Conservation (phyloP, 148 eudicot genomes). For the Selenicereus undatus region DNA sequence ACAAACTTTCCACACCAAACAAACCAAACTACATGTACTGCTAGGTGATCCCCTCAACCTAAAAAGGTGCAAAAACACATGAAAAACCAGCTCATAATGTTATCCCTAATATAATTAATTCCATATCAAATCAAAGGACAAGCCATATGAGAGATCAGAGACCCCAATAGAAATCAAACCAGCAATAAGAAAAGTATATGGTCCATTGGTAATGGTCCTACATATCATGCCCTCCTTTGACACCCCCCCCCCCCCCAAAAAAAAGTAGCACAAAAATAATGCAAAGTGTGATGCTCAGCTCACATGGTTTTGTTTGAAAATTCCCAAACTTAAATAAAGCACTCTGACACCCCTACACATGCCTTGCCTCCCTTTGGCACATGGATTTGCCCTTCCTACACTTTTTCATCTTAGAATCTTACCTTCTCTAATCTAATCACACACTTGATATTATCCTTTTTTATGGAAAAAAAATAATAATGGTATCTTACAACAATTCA, state of each 20-base stretch:
- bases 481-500: slow-evolving; percentile 2
- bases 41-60: not conserved
- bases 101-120: not conserved
- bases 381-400: slow-evolving; percentile 12
- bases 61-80: slow-evolving; percentile 13
- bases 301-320: slow-evolving; percentile 17
- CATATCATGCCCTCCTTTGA: not conserved
- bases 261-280: slow-evolving; percentile 11
- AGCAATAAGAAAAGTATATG: not conserved
- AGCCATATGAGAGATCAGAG: not conserved
- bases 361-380: slow-evolving; percentile 23
- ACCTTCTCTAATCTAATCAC: slow-evolving; percentile 6
- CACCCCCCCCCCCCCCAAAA: not conserved
- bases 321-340: not conserved
- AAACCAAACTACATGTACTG: not conserved
- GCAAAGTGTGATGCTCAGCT: slow-evolving; percentile 14
- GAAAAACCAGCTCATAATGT: not conserved
- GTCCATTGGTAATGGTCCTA: not conserved
- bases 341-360: slow-evolving; percentile 26
- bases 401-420: not conserved
- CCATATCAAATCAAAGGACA: not conserved
- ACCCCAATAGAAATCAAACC: not conserved
- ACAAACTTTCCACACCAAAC: not conserved
- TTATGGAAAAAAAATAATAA: not conserved
- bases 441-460: not conserved